Percentiles rank a stretch among this genome's conserved stretches.
phyloP scores from a whole-genome alignment of 2,329 filamentous ascomycete genomes.

The Reticulascus tulasneorum region DNA sequence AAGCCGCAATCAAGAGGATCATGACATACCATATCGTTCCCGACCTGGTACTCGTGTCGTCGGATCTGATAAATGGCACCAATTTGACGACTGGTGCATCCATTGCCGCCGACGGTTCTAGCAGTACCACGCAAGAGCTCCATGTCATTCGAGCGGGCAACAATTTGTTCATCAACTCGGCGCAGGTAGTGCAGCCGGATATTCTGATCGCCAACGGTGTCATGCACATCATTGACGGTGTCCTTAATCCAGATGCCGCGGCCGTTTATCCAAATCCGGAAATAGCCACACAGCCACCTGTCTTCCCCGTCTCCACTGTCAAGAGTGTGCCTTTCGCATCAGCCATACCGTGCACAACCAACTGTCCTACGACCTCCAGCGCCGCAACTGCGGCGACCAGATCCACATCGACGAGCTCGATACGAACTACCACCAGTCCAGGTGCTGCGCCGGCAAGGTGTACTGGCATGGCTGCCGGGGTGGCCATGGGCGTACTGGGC shows the following conservation, averaged over 20 bases:
- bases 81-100: constrained; percentile 38
- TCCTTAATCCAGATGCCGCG: constrained; percentile 39
- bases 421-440: constrained; percentile 18
- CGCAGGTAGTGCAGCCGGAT: constrained; percentile 48
- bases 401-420: constrained; percentile 19
- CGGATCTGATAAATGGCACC: constrained; percentile 22
- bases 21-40: constrained; percentile 55
- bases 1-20: constrained; percentile 37
- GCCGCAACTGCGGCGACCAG: constrained; percentile 15
- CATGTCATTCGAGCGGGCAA: constrained; percentile 35
- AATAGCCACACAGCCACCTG: constrained; percentile 29
- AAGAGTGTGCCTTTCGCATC: constrained; percentile 33
- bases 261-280: constrained; percentile 31
- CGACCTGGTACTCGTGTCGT: constrained; percentile 49
- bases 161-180: constrained; percentile 49
- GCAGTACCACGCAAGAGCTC: constrained; percentile 26
- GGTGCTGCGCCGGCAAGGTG: constrained; percentile 4
- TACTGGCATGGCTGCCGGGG: constrained; percentile 5
- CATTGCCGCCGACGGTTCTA: constrained; percentile 29
- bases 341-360: constrained; percentile 36
- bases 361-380: constrained; percentile 32
- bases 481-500: constrained; percentile 1
- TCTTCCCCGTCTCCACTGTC: constrained; percentile 18
- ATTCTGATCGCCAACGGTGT: constrained; percentile 55
- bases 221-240: constrained; percentile 53